Conservation (phyloP, 208 protist species). For the Acanthamoeba sp. region DNA sequence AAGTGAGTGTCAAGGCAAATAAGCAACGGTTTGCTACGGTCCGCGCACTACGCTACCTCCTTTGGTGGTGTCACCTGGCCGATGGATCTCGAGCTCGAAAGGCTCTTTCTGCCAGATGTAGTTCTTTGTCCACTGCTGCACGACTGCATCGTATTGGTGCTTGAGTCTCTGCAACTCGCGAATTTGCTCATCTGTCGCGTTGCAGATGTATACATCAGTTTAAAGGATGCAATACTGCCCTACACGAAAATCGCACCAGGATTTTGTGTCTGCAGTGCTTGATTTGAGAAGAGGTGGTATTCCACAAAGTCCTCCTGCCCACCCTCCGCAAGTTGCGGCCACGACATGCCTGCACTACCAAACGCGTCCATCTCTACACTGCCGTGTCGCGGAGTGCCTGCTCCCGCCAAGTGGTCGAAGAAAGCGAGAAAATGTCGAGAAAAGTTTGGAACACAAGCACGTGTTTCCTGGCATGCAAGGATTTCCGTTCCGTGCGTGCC, state of each 20-base stretch:
- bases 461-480: neutral
- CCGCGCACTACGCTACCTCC: neutral
- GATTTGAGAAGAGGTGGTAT: neutral
- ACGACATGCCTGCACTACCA: neutral
- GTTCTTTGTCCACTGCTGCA: conserved; percentile 38
- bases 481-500: neutral
- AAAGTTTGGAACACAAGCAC: neutral
- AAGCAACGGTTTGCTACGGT: neutral
- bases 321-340: neutral
- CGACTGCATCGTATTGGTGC: neutral
- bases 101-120: conserved; percentile 71
- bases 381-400: too few relatives aligned
- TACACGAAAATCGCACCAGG: too few relatives aligned
- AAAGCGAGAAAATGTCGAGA: neutral
- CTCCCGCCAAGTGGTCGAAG: too few relatives aligned
- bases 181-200: neutral
- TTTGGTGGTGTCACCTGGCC: neutral
- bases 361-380: conserved; percentile 29
- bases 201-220: too few relatives aligned
- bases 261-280: neutral
- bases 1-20: neutral
- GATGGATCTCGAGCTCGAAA: neutral
- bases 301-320: conserved; percentile 38
- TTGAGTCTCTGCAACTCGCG: neutral
- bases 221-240: too few relatives aligned